Base-by-base conservation (phyloP, 148 eudicot genomes). In the Rhododendron mucronatum region DNA sequence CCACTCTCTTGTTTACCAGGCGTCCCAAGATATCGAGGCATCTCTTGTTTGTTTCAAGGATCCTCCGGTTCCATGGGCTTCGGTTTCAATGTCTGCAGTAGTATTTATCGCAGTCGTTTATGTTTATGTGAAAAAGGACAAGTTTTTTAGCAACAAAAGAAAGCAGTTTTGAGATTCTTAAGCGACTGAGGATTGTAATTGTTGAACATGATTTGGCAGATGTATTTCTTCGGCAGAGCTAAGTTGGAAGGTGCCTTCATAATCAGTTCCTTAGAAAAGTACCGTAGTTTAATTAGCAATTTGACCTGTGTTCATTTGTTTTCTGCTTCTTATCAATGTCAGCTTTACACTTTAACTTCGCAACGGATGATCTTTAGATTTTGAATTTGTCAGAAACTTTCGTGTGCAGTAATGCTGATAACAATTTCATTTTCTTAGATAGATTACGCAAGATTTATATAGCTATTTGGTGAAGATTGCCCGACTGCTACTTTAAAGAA, bases 1-100 rank as follows among this genome's bases (percentile, higher is more conserved):
- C 84, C 98, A 97, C 89, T 89, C 96, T 39, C 91, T 95, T 50
- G 93, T 93, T 69, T 97, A 95, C 89, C 90, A 87, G 74, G 98
- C 96, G 50, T 92, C 98, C 45, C 98, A 94, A 89, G 98, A 93
- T 15, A 77, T 97, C 37, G 98, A 95, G 88, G 99, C 99, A 2
- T 93, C 98, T 6, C 97, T 97, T 84, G 92, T 89, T 86, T 97
- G 99, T 89, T 97, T 97, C 90, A 89, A 88, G 91, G 99, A 95
- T 80, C 99, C 98, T 80, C 98, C 99, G 20, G 85, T 97, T 75
- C 99, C 98, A 11, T 97, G 98, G 99, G 91, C 90, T 35, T 94
- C 99, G 1, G 86, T 89, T 81, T 86, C 87, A 12, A 84, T 90
- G 92, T 93, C 95, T 33, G 92, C 82, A 47, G 88, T 84, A 45